phyloP scores from a whole-genome alignment of 306 rosid species.

The Benincasa hispida region DNA sequence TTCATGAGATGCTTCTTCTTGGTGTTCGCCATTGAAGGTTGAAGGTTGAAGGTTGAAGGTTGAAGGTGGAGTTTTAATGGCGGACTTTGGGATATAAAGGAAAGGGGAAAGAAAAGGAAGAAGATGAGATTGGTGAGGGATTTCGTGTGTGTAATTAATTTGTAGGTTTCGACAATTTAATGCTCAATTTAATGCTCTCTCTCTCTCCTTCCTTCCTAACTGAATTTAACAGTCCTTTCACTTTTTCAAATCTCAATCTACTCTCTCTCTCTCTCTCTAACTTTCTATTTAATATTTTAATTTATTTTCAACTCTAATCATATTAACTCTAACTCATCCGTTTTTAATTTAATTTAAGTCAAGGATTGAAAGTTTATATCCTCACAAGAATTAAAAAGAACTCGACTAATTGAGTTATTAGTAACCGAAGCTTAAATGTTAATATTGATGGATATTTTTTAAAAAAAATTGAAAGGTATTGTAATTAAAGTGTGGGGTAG shows the following conservation, averaged over 20 bases:
- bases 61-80: background rate
- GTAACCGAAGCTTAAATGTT: too few species aligned
- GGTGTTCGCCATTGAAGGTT: constrained; percentile 22
- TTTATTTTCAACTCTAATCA: too few species aligned
- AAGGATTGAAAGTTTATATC: too few species aligned
- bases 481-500: too few species aligned
- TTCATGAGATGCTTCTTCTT: constrained; percentile 2
- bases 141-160: constrained; percentile 41
- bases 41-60: background rate
- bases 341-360: too few species aligned
- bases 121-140: constrained; percentile 14
- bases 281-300: too few species aligned
- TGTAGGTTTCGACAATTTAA: constrained; percentile 38
- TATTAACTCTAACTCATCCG: background rate
- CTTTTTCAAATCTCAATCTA: background rate
- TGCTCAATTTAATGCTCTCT: constrained; percentile 34
- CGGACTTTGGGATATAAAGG: background rate
- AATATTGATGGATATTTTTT: too few species aligned
- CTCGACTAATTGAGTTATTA: too few species aligned
- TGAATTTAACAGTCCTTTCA: background rate
- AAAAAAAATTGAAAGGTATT: too few species aligned
- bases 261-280: background rate
- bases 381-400: too few species aligned
- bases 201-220: background rate
- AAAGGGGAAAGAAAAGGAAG: constrained; percentile 6